phyloP scores from a whole-genome alignment of 371 early-diverging fungal genomes.

The Apophysomyces trapeziformis region DNA sequence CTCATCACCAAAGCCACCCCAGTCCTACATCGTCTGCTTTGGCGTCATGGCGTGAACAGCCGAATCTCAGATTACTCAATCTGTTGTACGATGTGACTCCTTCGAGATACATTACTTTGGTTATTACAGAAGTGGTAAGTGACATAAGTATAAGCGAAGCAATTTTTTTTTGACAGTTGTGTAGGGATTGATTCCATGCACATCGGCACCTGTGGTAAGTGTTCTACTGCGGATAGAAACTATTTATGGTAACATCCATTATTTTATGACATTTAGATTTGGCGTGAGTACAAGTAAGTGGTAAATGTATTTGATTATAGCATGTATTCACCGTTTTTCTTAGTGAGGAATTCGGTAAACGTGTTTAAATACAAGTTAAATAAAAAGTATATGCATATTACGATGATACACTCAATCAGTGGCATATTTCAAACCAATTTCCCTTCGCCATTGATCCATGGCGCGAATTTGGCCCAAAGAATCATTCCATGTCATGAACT shows the following conservation, averaged over 20 bases:
- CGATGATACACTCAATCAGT: slow-evolving; percentile 28
- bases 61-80: slow-evolving; percentile 82
- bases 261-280: slow-evolving; percentile 38
- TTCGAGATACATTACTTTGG: slow-evolving; percentile 86
- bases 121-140: slow-evolving; percentile 83
- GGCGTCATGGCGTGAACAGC: slow-evolving; percentile 68
- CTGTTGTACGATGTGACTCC: slow-evolving; percentile 95
- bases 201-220: slow-evolving; percentile 85
- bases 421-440: slow-evolving; percentile 46
- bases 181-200: slow-evolving; percentile 89
- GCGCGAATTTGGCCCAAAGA: slow-evolving; percentile 44
- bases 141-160: background rate
- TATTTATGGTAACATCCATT: background rate
- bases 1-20: slow-evolving; percentile 24
- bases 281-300: slow-evolving; percentile 62
- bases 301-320: slow-evolving; percentile 5
- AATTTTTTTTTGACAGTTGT: background rate
- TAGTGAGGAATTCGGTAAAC: slow-evolving; percentile 51
- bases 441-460: slow-evolving; percentile 50
- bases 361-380: slow-evolving; percentile 11
- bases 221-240: background rate
- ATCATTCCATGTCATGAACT: slow-evolving; percentile 52
- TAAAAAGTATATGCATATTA: slow-evolving; percentile 13
- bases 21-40: slow-evolving; percentile 33
- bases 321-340: slow-evolving; percentile 2